phyloP scores from a whole-genome alignment of 176 grass and related monocot genomes.

The Musa schizocarpa region DNA sequence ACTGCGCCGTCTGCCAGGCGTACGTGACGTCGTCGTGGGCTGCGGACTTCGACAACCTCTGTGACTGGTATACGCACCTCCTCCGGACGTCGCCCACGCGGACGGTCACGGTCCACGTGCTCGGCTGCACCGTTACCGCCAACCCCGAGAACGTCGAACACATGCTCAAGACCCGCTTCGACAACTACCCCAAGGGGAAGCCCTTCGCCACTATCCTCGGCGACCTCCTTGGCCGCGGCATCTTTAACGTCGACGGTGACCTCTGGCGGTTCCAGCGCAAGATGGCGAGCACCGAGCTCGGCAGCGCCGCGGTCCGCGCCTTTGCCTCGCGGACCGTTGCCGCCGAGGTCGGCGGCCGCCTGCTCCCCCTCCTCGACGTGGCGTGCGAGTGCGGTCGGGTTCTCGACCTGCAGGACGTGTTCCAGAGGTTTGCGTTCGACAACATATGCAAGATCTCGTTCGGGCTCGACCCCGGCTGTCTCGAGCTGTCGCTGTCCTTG shows the following conservation, averaged over 20 bases:
- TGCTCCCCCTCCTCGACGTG: background rate
- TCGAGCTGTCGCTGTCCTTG: background rate
- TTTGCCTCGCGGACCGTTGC: conserved; percentile 22
- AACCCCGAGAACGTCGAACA: background rate
- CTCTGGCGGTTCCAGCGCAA: conserved; percentile 70
- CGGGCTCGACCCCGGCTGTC: conserved; percentile 3
- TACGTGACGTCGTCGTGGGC: conserved; percentile 35
- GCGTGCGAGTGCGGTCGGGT: background rate
- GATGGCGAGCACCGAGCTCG: conserved; percentile 79
- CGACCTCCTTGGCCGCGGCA: conserved; percentile 25
- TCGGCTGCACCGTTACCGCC: background rate
- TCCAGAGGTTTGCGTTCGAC: conserved; percentile 1
- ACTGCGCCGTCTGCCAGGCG: background rate
- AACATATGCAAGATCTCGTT: conserved; percentile 1
- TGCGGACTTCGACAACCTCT: conserved; percentile 42
- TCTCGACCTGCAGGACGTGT: conserved; percentile 1
- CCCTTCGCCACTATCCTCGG: background rate
- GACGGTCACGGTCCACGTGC: background rate
- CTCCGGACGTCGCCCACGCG: conserved; percentile 20
- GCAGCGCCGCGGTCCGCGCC: conserved; percentile 47
- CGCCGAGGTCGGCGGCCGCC: background rate
- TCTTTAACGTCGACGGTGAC: conserved; percentile 74
- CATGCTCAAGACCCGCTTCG: background rate
- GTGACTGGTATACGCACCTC: conserved; percentile 79
- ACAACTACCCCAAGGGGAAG: background rate